Conservation (phyloP, 164 flowering plant species). For the Piper betle region DNA sequence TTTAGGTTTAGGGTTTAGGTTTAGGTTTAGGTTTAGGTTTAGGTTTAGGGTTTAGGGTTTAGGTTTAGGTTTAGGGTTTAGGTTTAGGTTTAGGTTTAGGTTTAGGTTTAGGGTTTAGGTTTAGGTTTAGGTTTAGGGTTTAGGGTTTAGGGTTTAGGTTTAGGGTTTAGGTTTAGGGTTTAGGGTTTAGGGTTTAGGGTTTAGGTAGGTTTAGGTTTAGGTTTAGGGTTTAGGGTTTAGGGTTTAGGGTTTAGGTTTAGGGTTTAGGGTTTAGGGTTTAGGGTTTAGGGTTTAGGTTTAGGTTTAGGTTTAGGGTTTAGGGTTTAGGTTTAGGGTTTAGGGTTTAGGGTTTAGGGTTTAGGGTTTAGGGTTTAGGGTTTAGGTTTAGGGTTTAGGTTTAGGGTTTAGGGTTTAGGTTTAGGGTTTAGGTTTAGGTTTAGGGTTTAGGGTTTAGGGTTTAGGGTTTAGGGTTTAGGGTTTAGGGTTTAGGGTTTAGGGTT, state of each 20-base stretch:
- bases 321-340: constrained; percentile 2
- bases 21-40: no score
- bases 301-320: constrained; percentile 2
- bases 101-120: no score
- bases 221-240: constrained; percentile 1
- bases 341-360: constrained; percentile 2
- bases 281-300: constrained; percentile 1
- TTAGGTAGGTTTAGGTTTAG: constrained; percentile 1
- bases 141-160: no score
- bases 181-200: constrained; percentile 1
- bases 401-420: constrained; percentile 1
- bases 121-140: no score
- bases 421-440: no score
- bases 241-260: constrained; percentile 1
- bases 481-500: constrained; percentile 2
- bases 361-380: constrained; percentile 2
- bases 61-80: no score
- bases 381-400: constrained; percentile 2
- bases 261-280: constrained; percentile 2
- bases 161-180: no score
- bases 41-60: no score
- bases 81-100: no score
- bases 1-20: no score
- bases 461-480: constrained; percentile 2
- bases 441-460: constrained; percentile 2